Evolutionary conservation across 2,329 filamentous ascomycete genomes (phyloP).

Genomic region (Colletotrichum gloeosporioides): DNA sequence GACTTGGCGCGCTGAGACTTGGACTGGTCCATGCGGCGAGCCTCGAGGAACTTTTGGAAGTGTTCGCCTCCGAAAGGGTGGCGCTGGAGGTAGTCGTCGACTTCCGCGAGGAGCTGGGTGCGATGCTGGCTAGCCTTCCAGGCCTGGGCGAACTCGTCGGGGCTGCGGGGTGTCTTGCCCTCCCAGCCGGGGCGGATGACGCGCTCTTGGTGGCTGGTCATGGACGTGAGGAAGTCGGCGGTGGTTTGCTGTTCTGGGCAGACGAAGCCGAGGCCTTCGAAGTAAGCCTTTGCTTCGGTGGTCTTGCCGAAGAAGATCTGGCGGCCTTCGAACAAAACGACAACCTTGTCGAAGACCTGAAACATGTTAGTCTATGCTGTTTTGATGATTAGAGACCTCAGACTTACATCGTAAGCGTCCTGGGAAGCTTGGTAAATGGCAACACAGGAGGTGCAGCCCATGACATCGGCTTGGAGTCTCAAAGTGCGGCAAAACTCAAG

Average conservation of each 20-base stretch:
- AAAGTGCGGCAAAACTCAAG: slow-evolving; percentile 27
- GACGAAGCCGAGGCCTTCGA: slow-evolving; percentile 69
- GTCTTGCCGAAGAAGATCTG: slow-evolving; percentile 71
- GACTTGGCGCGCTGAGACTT: slow-evolving; percentile 49
- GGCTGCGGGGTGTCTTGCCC: slow-evolving; percentile 31
- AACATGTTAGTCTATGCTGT: not conserved
- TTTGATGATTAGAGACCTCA: not conserved
- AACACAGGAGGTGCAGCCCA: slow-evolving; percentile 28
- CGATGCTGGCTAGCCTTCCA: slow-evolving; percentile 31
- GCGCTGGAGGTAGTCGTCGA: slow-evolving; percentile 28
- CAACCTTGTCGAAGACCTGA: slow-evolving; percentile 67
- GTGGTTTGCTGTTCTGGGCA: slow-evolving; percentile 65
- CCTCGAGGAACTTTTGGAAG: slow-evolving; percentile 6
- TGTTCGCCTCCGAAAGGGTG: slow-evolving; percentile 15
- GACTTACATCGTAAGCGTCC: slow-evolving; percentile 53
- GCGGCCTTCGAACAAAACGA: slow-evolving; percentile 69
- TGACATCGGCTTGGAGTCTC: slow-evolving; percentile 29
- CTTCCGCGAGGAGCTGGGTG: slow-evolving; percentile 32
- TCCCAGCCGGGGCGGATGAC: slow-evolving; percentile 29
- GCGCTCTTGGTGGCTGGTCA: slow-evolving; percentile 38
- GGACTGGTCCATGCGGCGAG: slow-evolving; percentile 14
- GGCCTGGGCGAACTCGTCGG: slow-evolving; percentile 32
- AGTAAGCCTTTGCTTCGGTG: slow-evolving; percentile 66
- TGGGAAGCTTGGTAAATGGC: slow-evolving; percentile 68
- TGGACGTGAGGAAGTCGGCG: slow-evolving; percentile 75